Conservation (phyloP, 2,329 filamentous ascomycete species). For the Pseudogymnoascus pannorum region DNA sequence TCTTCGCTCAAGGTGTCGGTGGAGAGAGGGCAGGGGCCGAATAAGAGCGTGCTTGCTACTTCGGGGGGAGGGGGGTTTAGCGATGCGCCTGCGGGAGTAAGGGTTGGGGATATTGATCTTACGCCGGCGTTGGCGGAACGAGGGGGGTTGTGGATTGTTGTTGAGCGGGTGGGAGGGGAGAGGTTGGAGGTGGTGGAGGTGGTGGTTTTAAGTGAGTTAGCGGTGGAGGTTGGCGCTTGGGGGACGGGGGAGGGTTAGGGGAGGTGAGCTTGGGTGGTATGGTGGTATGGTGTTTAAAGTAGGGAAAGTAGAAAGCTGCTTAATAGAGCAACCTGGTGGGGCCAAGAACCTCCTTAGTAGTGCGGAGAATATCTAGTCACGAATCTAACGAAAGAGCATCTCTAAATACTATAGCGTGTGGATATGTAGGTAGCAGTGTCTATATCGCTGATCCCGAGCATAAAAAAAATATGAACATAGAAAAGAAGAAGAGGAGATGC, state of each 20-base stretch:
- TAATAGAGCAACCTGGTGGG: not conserved
- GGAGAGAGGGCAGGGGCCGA: slow-evolving; percentile 64
- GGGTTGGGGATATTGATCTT: slow-evolving; percentile 68
- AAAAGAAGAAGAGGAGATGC: not conserved
- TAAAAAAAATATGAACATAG: not conserved
- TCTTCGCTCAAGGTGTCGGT: slow-evolving; percentile 62
- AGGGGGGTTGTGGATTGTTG: slow-evolving; percentile 67
- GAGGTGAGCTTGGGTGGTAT: too few species aligned
- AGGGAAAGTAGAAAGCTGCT: too few species aligned
- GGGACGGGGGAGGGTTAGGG: slow-evolving; percentile 21
- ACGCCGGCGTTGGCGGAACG: slow-evolving; percentile 50
- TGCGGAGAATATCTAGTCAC: not conserved
- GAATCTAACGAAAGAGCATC: not conserved
- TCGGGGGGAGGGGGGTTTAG: slow-evolving; percentile 65
- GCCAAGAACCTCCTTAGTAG: not conserved
- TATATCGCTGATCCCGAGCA: not conserved
- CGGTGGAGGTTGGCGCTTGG: slow-evolving; percentile 29
- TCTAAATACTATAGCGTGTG: not conserved
- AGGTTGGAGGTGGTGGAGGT: slow-evolving; percentile 45
- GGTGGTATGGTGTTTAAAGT: too few species aligned
- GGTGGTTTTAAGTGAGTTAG: slow-evolving; percentile 38
- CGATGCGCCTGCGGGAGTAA: slow-evolving; percentile 57
- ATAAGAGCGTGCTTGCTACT: slow-evolving; percentile 55
- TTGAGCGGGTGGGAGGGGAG: slow-evolving; percentile 62
- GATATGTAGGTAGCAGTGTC: not conserved